Evolutionary conservation across 805 yeast species (phyloP).

Genomic region (Metschnikowia picachoensis): DNA sequence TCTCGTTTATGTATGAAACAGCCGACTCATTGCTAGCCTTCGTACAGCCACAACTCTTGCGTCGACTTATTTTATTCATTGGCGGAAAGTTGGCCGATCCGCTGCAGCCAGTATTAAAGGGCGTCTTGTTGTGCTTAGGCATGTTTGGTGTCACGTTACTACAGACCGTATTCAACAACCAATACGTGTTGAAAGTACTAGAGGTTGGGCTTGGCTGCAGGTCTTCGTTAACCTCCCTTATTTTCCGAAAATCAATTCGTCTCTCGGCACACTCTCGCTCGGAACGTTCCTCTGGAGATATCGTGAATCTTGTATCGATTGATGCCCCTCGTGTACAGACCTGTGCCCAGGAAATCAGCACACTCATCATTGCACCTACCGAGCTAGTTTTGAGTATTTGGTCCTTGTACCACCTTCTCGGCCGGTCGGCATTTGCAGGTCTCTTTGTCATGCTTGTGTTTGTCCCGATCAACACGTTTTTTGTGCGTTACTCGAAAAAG

Average conservation of each 20-base stretch:
- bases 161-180: constrained; percentile 63
- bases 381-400: constrained; percentile 18
- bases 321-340: constrained; percentile 23
- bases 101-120: constrained; percentile 14
- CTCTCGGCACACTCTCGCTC: constrained; percentile 18
- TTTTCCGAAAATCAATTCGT: constrained; percentile 22
- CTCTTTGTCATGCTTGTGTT: constrained; percentile 17
- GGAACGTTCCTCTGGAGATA: constrained; percentile 21
- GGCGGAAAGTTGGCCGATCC: constrained; percentile 30
- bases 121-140: constrained; percentile 14
- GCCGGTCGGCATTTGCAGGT: constrained; percentile 22
- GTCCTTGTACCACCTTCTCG: constrained; percentile 23
- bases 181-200: constrained; percentile 52
- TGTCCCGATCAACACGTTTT: constrained; percentile 19
- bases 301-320: constrained; percentile 23
- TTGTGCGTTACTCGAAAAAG: constrained; percentile 16
- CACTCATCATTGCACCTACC: constrained; percentile 16
- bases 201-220: constrained; percentile 50
- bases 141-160: constrained; percentile 61
- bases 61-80: constrained; percentile 59
- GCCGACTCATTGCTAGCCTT: constrained; percentile 35
- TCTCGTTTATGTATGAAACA: constrained; percentile 24
- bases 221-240: constrained; percentile 21
- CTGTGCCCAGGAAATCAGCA: constrained; percentile 18
- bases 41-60: constrained; percentile 80